These are phyloP conservation scores for Mycosarcoma maydis DNA, from an alignment of 1,284 basidiomycete genomes.

Conservation along the genomic window DNA sequence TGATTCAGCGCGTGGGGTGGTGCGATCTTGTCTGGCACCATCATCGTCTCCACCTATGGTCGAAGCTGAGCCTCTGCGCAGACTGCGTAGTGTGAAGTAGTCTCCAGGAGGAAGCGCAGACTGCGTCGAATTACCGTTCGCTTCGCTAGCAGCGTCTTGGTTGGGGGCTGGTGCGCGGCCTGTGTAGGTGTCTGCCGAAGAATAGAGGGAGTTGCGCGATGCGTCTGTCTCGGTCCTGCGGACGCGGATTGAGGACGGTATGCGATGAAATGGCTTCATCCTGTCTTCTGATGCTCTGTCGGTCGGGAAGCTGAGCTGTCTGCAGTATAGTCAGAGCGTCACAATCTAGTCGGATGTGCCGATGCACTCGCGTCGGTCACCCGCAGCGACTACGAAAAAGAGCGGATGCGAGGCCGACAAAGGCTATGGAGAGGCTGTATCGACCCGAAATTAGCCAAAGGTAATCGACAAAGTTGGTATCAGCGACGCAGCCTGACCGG, in stretches of 20 bases:
- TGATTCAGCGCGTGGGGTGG: conserved; percentile 6
- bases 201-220: conserved; percentile 8
- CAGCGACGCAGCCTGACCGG: no score
- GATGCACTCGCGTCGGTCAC: no score
- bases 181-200: conserved; percentile 21
- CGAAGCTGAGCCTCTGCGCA: conserved; percentile 11
- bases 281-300: neutral
- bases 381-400: no score
- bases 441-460: no score
- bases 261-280: conserved; percentile 26
- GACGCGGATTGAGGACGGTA: conserved; percentile 43
- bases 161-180: neutral
- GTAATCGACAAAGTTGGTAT: no score
- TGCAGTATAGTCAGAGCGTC: no score
- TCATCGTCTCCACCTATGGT: neutral
- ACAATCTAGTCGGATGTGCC: no score
- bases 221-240: conserved; percentile 19
- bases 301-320: no score
- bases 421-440: no score
- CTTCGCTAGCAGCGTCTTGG: no score
- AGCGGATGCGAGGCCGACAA: no score
- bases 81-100: conserved; percentile 8
- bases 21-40: neutral
- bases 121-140: conserved; percentile 2
- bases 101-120: neutral